Conservation (phyloP, 2,329 filamentous ascomycete genomes). For the Chaetomium olivaceum region DNA sequence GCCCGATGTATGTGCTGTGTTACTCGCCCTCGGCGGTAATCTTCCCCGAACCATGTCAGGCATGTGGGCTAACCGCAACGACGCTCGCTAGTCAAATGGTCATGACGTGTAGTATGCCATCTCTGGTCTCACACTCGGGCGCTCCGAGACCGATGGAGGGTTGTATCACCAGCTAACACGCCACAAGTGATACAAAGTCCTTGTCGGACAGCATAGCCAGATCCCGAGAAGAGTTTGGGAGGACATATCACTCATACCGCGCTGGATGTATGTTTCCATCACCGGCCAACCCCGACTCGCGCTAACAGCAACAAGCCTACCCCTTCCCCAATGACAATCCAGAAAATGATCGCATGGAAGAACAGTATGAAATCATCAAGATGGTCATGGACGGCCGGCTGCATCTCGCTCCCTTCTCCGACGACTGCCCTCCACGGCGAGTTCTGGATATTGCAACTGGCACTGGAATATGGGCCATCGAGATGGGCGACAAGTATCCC, state of each 20-base stretch:
- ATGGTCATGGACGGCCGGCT: slow-evolving; percentile 37
- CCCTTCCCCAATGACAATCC: slow-evolving; percentile 39
- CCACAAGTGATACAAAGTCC: slow-evolving; percentile 34
- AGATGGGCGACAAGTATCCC: slow-evolving; percentile 65
- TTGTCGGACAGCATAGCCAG: slow-evolving; percentile 38
- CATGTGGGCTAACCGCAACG: slow-evolving; percentile 8
- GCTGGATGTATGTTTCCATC: slow-evolving; percentile 35
- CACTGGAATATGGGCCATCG: slow-evolving; percentile 66
- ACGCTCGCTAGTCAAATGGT: slow-evolving; percentile 4
- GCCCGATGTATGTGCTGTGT: slow-evolving; percentile 31
- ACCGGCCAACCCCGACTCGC: background rate
- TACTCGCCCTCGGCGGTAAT: background rate
- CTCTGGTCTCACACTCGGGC: background rate
- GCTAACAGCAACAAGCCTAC: slow-evolving; percentile 35
- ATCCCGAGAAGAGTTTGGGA: slow-evolving; percentile 36
- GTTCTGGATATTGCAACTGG: slow-evolving; percentile 49
- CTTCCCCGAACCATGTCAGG: background rate
- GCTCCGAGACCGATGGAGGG: background rate
- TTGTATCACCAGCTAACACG: background rate
- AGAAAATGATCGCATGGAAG: slow-evolving; percentile 38
- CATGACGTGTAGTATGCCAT: slow-evolving; percentile 26
- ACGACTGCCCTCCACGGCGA: slow-evolving; percentile 33
- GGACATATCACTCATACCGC: slow-evolving; percentile 39
- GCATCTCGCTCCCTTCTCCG: slow-evolving; percentile 37
- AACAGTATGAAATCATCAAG: slow-evolving; percentile 39